Base-by-base conservation (phyloP, 1,284 basidiomycete genomes). In the Trichosporon inkin region DNA sequence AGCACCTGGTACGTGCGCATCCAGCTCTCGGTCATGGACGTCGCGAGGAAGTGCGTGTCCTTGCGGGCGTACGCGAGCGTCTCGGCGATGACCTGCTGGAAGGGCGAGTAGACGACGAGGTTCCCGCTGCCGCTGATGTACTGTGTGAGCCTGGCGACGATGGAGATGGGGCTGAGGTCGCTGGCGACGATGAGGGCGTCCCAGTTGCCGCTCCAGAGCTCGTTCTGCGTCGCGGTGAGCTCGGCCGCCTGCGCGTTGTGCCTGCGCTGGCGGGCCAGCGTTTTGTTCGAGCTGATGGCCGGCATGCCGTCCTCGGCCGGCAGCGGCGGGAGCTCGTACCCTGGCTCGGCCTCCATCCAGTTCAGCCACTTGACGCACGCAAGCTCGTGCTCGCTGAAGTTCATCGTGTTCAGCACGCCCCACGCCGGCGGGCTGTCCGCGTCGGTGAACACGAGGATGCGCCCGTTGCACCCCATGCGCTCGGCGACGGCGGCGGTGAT, bases 351-450 rank as follows among this genome's bases (percentile, higher is more conserved):
- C n/a, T 89, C 89, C 36, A 90, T 88, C 94, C 94, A 98, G 72
- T 95, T 94, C 28, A 97, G 78, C 10, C 86, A 86, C 11, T 84
- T 82, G 58, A 92, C 79, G 37, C 86, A 81, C 10, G 81, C 80
- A 34, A 86, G 71, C 22, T 82, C 77, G 57, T 86, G 81, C 61
- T 85, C 81, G 24, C 85, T 82, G 70, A 94, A 91, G 75, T 97
- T 97, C 89, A 96, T 92, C 57, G 87, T 82, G 2, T 83, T 81
- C 72, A 95, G 78, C 19, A 94, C 84, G 38, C 92, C 91, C 75
- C 93, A 92, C 37, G 92, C 88, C 10, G 96, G 95, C 6, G 95
- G 93, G 3, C 89, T 92, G 71, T 98, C 95, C 35, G 88, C 85
- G 67, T 96, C 92, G 69, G 88, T 92, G 70, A 99, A 86, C 2